Base-by-base conservation (phyloP, 1,139 yeast genomes). In the Torulaspora pretoriensis region DNA sequence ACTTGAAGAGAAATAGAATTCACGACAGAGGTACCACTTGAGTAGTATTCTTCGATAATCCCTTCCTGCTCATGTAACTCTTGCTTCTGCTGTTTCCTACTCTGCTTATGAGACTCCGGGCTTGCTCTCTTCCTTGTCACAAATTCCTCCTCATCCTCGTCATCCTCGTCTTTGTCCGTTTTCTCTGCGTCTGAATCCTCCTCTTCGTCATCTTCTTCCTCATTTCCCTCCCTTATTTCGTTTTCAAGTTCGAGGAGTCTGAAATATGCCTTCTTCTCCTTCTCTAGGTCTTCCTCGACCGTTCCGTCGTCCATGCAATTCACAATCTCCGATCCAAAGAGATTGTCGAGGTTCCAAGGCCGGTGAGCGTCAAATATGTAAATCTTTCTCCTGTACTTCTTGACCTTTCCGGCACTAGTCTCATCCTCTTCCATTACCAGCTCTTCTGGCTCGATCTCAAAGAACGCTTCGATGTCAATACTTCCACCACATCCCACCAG, bases 401-500 rank as follows among this genome's bases (percentile, higher is more conserved):
- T 45, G 17, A 50, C 47, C 8, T 54, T 47, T 52, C 47, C 37
- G 7, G 13, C 40, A 13, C 33, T 17, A 28, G 59, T 30, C n/a
- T 46, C 51, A 12, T 51, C 47, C 13, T 53, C 57, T 3, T 49
- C 53, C 4, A 51, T 38, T 17, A 71, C 42, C 46, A 67, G 74
- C 3, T 75, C 75, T 26, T 73, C 74, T 0, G 77, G 74, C 45
- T 81, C 80, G 8, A 86, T 74, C 24, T 81, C 90, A 40, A 92
- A 72, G 60, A 86, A 87, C 30, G 79, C 74, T 60, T 87, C 95
- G 30, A 94, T 62, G 64, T 94, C 97, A 25, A 90, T 77, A 76
- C 86, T 81, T 12, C 95, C 95, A n/a, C 98, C 98, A 68, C 97
- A 92, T 0, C 98, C 98, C 2, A 94, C 69, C 37, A 90, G 70